Evolutionary conservation across 2,329 filamentous ascomycete genomes (phyloP), one percentile per base, ranked within the genome.

Genomic region (Apiospora phragmitis): DNA sequence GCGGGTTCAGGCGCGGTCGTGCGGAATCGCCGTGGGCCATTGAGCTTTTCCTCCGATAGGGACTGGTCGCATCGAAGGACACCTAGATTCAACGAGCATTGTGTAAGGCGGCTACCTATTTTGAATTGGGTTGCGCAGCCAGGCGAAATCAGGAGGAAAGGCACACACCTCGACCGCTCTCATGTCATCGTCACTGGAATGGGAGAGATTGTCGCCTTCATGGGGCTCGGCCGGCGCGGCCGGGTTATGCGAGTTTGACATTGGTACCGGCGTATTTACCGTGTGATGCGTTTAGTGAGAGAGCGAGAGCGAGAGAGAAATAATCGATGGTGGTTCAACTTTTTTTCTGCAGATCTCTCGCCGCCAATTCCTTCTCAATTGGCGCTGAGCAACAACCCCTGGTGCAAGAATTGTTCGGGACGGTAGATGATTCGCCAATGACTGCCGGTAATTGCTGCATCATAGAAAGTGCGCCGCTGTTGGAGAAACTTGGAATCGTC

Each of bases 1-100:
- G 75, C 55, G 78, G 75, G 8, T 77, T 78, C 12, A 83, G 75
- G 68, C 82, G 74, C 6, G 83, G 83, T 9, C 77, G 73, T 21
- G 80, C 75, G 3, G 82, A 76, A 41, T 91, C 88, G 67, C 82
- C 82, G 5, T 84, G 78, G 16, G 91, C 87, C 67, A 92, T 84
- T 16, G 90, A 92, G 76, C 89, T 91, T 81, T 92, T 92, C 71
- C 90, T 87, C 29, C 90, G 87, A 75, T 91, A 90, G 0, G 86
- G 85, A 73, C 88, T 91, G 49, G 85, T 80, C 1, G 87, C 81
- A 72, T 92, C 90, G 76, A 92, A 92, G 29, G 89, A 85, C 67
- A 92, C 89, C 88, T 89, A 66, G 26, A 38, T 42, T 38, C 32
- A 14, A 38, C 35, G 18, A 38, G 55, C 21, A n/a, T 38, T 62